Evolutionary conservation across 2,329 filamentous ascomycete genomes (phyloP).

Genomic region (Berkeleyomyces rouxiae): DNA sequence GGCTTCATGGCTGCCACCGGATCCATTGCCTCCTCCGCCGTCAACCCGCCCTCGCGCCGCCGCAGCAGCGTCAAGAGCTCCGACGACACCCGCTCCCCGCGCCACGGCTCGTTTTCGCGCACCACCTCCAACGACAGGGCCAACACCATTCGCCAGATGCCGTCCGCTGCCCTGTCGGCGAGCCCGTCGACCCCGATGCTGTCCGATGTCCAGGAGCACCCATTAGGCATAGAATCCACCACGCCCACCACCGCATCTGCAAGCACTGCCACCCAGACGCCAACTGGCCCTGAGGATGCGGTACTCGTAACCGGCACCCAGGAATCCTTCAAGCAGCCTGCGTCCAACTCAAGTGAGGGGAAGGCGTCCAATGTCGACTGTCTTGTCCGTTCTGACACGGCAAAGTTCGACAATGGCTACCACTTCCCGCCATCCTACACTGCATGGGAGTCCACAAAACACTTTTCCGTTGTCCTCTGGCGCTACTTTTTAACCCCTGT

Average conservation of each 20-base stretch:
- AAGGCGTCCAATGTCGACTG: background rate
- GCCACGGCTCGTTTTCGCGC: slow-evolving; percentile 5
- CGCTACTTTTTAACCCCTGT: slow-evolving; percentile 57
- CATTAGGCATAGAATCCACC: background rate
- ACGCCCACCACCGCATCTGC: background rate
- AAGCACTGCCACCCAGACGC: background rate
- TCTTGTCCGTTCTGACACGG: slow-evolving; percentile 17
- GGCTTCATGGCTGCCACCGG: slow-evolving; percentile 33
- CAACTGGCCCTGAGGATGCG: background rate
- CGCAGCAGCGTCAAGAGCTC: slow-evolving; percentile 14
- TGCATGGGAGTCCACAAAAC: slow-evolving; percentile 39
- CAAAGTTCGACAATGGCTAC: slow-evolving; percentile 44
- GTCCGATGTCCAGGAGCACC: slow-evolving; percentile 10
- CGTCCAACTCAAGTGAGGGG: background rate
- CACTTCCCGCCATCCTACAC: slow-evolving; percentile 46
- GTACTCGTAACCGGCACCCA: background rate
- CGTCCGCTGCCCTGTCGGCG: background rate
- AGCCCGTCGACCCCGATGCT: background rate
- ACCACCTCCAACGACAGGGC: slow-evolving; percentile 1
- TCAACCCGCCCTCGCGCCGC: slow-evolving; percentile 11
- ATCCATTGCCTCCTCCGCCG: slow-evolving; percentile 27
- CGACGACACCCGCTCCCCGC: background rate
- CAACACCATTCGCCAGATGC: background rate
- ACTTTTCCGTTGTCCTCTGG: slow-evolving; percentile 46
- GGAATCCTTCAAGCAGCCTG: background rate